Evolutionary conservation across 345 rosid genomes (phyloP).

Genomic region (Microthlaspi erraticum): DNA sequence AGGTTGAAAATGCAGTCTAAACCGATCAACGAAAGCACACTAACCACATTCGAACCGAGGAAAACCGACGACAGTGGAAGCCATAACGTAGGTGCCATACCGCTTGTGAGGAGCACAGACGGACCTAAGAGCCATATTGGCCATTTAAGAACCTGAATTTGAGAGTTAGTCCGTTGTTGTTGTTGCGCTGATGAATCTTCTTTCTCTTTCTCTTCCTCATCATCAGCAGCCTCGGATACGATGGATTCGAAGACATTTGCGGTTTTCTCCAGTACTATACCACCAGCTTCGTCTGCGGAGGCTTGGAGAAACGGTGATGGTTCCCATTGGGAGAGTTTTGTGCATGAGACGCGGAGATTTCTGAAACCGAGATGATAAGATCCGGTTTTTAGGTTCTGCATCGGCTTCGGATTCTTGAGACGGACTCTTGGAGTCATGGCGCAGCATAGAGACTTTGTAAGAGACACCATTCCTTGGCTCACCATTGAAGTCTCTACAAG

Average conservation of each 20-base stretch:
- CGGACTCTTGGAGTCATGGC: constrained; percentile 37
- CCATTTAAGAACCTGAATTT: constrained; percentile 75
- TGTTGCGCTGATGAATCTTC: constrained; percentile 24
- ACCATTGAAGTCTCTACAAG: constrained; percentile 37
- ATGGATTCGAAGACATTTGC: constrained; percentile 62
- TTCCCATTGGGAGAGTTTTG: constrained; percentile 69
- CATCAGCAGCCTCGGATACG: constrained; percentile 38
- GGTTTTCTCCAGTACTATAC: constrained; percentile 53
- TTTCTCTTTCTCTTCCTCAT: constrained; percentile 48
- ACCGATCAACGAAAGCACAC: constrained; percentile 88
- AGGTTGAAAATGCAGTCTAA: constrained; percentile 88
- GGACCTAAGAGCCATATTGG: constrained; percentile 94
- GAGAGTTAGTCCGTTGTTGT: neutral
- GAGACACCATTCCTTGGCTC: constrained; percentile 58
- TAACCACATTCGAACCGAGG: constrained; percentile 83
- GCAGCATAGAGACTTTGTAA: constrained; percentile 50
- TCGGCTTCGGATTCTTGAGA: constrained; percentile 44
- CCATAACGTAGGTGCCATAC: constrained; percentile 93
- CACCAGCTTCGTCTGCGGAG: constrained; percentile 52
- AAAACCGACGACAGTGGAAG: constrained; percentile 84
- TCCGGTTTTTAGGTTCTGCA: constrained; percentile 35
- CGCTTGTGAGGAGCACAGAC: constrained; percentile 73
- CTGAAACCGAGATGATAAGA: constrained; percentile 36
- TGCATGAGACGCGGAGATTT: constrained; percentile 49
- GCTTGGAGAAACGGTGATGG: constrained; percentile 58